These are phyloP conservation scores for Acanthamoeba healyi DNA, from an alignment of 208 protist genomes.

Conservation along the genomic window DNA sequence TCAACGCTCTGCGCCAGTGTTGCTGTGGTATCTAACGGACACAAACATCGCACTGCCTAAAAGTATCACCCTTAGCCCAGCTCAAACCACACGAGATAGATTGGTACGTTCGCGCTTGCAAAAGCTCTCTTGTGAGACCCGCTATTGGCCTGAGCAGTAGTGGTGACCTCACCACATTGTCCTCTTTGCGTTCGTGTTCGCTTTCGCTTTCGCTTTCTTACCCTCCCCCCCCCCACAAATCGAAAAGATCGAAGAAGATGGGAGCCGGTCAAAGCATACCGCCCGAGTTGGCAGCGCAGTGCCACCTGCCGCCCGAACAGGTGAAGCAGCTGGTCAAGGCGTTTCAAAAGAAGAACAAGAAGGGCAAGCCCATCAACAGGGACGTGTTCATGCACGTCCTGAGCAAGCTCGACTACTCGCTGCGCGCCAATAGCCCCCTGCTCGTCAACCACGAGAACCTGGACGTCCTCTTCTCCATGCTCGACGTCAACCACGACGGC, in stretches of 20 bases:
- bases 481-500: slow-evolving; percentile 48
- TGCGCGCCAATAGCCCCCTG: slow-evolving; percentile 40
- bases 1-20: too few relatives aligned
- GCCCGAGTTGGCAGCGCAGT: background rate
- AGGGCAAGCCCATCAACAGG: slow-evolving; percentile 31
- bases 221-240: too few relatives aligned
- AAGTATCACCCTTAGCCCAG: too few relatives aligned
- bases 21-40: too few relatives aligned
- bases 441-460: slow-evolving; percentile 31
- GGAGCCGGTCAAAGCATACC: background rate
- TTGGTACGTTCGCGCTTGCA: too few relatives aligned
- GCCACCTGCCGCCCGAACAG: background rate
- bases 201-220: too few relatives aligned
- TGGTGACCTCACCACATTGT: too few relatives aligned
- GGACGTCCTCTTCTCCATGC: slow-evolving; percentile 18
- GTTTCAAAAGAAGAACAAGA: slow-evolving; percentile 45
- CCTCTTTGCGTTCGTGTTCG: too few relatives aligned
- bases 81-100: too few relatives aligned
- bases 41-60: too few relatives aligned
- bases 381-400: slow-evolving; percentile 25
- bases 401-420: background rate
- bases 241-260: background rate
- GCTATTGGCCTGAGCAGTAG: too few relatives aligned
- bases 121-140: too few relatives aligned
- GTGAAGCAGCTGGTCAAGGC: background rate